phyloP scores from a whole-genome alignment of 352 stramenopile genomes.

The Globisporangium parvum region DNA sequence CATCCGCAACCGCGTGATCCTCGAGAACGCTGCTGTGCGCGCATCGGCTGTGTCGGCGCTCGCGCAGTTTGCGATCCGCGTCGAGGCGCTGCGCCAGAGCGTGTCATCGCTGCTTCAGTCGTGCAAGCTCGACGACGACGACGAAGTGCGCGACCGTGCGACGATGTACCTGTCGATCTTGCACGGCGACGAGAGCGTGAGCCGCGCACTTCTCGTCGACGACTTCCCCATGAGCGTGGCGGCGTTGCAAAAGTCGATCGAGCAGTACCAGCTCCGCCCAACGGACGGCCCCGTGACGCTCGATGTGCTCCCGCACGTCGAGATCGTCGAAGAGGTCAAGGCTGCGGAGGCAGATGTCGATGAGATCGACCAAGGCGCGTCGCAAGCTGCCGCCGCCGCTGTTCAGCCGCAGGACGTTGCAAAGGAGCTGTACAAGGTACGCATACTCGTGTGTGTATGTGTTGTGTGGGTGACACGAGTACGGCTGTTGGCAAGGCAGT shows the following conservation, averaged over 20 bases:
- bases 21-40: slow-evolving; percentile 96
- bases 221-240: slow-evolving; percentile 73
- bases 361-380: slow-evolving; percentile 22
- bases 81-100: slow-evolving; percentile 90
- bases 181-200: slow-evolving; percentile 48
- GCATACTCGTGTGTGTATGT: slow-evolving; percentile 1
- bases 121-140: slow-evolving; percentile 95
- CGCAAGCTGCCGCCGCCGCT: slow-evolving; percentile 24
- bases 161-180: slow-evolving; percentile 86
- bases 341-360: slow-evolving; percentile 25
- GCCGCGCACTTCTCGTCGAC: slow-evolving; percentile 54
- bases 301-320: slow-evolving; percentile 76
- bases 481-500: not conserved
- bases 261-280: slow-evolving; percentile 80
- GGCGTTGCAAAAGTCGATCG: slow-evolving; percentile 81
- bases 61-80: slow-evolving; percentile 93
- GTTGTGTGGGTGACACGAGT: no score
- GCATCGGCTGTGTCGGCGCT: slow-evolving; percentile 96
- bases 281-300: slow-evolving; percentile 77
- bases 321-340: slow-evolving; percentile 48
- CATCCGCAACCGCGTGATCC: slow-evolving; percentile 99
- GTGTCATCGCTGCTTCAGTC: slow-evolving; percentile 94
- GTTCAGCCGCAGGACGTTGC: slow-evolving; percentile 65
- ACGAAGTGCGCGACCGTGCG: slow-evolving; percentile 94
- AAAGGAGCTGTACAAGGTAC: slow-evolving; percentile 92